Evolutionary conservation across 2,329 filamentous ascomycete species (phyloP), one percentile per base, ranked within the genome.

Genomic region (Claviceps sp.): DNA sequence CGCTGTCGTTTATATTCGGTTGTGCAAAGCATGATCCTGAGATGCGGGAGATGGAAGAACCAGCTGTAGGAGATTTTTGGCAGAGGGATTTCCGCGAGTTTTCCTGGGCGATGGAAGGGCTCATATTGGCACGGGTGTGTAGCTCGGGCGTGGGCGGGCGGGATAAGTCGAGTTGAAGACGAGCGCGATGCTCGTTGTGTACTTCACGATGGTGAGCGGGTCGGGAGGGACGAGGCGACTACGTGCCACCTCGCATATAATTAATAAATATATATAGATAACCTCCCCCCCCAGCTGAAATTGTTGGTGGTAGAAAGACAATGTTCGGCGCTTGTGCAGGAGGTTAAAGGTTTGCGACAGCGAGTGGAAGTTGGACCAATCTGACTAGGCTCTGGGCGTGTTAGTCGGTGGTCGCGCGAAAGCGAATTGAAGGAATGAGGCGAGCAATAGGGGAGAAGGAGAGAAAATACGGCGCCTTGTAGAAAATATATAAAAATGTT

Each of bases 1-100:
- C 44, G 50, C 54, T 55, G 44, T 50, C 50, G 47, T 54, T 50
- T 17, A 45, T 42, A 50, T 42, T 42, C 42, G 47, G 42, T 47
- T 49, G 42, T 8, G 50, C 22, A 1, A 46, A 16, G 37, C 40
- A 47, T 4, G 23, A 22, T 16, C 34, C 49, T 1, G 45, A 46
- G 45, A 34, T 43, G 45, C 46, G 45, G 22, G 36, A 45, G 3
- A n/a, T 3, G 8, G 44, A 39, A 11, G 34, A 16, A 8, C 44
- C 26, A 16, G 50, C 40, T 14, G 22, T 23, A 2, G 37, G 17
- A 2, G 49, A 26, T 20, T 36, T 42, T 20, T 45, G 49, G 11
- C 45, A 51, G n/a, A 36, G 22, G 13, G 11, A 23, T 3, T 48
- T 40, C 45, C 45, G 45, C 1, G 50, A 42, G 7, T 40, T 34